Evolutionary conservation across 139 green algal species (phyloP).

Genomic region (Auxenochlorella protothecoides): DNA sequence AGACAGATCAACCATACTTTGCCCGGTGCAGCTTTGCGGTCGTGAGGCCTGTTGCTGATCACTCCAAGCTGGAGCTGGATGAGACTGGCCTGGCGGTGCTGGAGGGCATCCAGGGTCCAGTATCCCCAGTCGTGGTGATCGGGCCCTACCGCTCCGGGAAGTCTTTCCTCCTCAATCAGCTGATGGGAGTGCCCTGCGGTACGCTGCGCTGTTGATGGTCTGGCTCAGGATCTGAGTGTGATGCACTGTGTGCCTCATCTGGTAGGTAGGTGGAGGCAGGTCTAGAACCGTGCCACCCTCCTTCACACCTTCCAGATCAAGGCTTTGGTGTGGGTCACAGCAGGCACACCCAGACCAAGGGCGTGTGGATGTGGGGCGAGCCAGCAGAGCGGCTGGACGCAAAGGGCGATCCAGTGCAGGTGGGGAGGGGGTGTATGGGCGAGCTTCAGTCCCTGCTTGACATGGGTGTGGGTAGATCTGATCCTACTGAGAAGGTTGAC

Average conservation of each 20-base stretch:
- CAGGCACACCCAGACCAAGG: conserved; percentile 84
- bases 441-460: no score
- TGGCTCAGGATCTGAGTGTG: neutral
- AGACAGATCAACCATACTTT: neutral
- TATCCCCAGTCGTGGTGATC: conserved; percentile 76
- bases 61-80: conserved; percentile 55
- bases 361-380: conserved; percentile 86
- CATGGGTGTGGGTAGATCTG: no score
- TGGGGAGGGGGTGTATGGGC: no score
- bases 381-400: conserved; percentile 4
- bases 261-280: neutral
- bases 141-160: conserved; percentile 85
- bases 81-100: conserved; percentile 58
- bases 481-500: no score
- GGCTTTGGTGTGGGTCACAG: conserved; percentile 91
- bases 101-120: conserved; percentile 30
- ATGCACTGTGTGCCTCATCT: neutral
- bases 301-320: conserved; percentile 34
- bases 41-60: conserved; percentile 52
- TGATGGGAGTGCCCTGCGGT: conserved; percentile 76
- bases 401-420: no score
- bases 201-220: conserved; percentile 3
- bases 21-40: conserved; percentile 41
- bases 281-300: neutral
- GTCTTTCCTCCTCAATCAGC: conserved; percentile 85